Base-by-base conservation (phyloP, 805 yeast species). In the Ogataea parapolymorpha region DNA sequence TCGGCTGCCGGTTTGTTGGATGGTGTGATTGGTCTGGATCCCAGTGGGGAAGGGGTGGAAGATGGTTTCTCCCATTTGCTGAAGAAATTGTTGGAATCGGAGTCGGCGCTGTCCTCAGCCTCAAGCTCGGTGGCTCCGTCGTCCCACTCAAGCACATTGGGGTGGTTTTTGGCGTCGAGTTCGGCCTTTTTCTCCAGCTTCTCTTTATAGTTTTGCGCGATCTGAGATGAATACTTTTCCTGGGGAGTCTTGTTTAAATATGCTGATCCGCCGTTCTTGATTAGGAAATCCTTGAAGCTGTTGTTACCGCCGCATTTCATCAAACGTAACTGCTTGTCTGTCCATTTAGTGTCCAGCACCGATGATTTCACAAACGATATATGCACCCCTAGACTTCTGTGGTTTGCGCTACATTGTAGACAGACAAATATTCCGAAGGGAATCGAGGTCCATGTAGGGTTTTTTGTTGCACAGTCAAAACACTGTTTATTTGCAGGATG, bases 371-470 rank as follows among this genome's bases (percentile, higher is more conserved):
- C 98, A 70, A 93, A 93, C 27, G 97, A 79, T 56, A 93, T 82
- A 63, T 93, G 99, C 27, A 90, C 97, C 45, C 99, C 99, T 67
- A 93, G 66, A 63, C 89, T 89, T 65, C 99, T 79, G 70, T 93
- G 99, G 38, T 85, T 88, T 3, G 98, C 90, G 39, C 96, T 85
- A 65, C 99, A 93, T 63, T 93, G 95, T 46, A 90, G 74, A 70
- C 99, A 93, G 44, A 93, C 68, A 61, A 90, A 77, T 38, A 90
- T 85, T 41, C 97, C 99, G 65, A 87, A 91, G 11, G 98, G 96
- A 41, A 91, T 89, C 11, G 98, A 91, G 3, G 99, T 87, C 99
- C 99, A 93, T 0, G 98, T 88, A 26, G 99, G 98, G 62, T 90
- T 90, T 60, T 85, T 88, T 54, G 90, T 85, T 39, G 84, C 77